Base-by-base conservation (phyloP, 192 early-diverging fungal genomes). In the Gigaspora rosea region DNA sequence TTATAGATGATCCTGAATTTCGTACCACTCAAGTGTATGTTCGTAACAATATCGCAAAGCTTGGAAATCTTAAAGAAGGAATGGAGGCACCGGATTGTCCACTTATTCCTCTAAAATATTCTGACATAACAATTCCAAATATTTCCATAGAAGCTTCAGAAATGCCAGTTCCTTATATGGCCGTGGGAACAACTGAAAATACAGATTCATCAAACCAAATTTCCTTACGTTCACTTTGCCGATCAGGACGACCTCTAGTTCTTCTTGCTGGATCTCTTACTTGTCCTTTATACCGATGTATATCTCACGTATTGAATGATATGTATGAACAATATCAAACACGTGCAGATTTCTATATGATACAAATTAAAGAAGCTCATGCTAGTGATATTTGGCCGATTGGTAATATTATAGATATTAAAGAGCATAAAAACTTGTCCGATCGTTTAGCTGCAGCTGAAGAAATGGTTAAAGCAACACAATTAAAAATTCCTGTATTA, bases 1-100 rank as follows among this genome's bases (percentile, higher is more conserved):
- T 36, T 36, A 27, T 13, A 69, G 67, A 69, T 50, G 67, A 69
- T 51, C 67, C 67, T 49, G 47, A n/a, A 69, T 69, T 69, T 69
- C 67, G 27, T 49, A 51, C 48, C 1, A 69, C 67, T 49, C 67
- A 69, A 51, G 12, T 69, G 46, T 69, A 51, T 51, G 47, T 69
- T 69, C 47, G 67, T 27, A 27, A 27, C 27, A 27, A 27, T 27
- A 27, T 27, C 27, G 27, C 27, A 27, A 27, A 27, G 0, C 27
- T 27, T 27, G 27, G 27, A 27, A 27, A 27, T 1, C 27, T 27
- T 27, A 27, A 27, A 27, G 27, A 27, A 27, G 27, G 27, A 27
- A 27, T 27, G 27, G 27, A 27, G 27, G 27, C 27, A 27, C 27
- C 27, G 27, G 27, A 27, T 27, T 27, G 27, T 27, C 27, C 27